Percentiles rank a stretch among this genome's conserved stretches.
Evolutionary conservation across 2,329 filamentous ascomycete species (phyloP).

Genomic region (Myriangium duriaei): DNA sequence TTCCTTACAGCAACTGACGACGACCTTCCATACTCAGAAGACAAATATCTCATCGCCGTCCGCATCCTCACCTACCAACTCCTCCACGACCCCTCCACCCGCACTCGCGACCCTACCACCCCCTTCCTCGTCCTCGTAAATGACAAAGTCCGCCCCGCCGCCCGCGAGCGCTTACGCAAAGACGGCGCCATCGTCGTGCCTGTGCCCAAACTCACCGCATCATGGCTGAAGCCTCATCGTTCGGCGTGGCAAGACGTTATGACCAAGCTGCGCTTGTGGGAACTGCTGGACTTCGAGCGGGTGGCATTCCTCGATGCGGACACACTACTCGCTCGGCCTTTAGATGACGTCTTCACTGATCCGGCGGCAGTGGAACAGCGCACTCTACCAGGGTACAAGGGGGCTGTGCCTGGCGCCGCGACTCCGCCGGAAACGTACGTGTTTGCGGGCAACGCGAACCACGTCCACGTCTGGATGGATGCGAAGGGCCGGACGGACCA

Average conservation of each 20-base stretch:
- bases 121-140: slow-evolving; percentile 21
- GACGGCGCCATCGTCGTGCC: slow-evolving; percentile 19
- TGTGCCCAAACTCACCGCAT: slow-evolving; percentile 17
- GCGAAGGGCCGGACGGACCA: slow-evolving; percentile 18
- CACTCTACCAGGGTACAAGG: slow-evolving; percentile 15
- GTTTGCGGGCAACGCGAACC: slow-evolving; percentile 21
- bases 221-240: slow-evolving; percentile 20
- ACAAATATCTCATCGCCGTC: slow-evolving; percentile 20
- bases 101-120: slow-evolving; percentile 13
- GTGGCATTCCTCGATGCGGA: slow-evolving; percentile 26
- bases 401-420: slow-evolving; percentile 2
- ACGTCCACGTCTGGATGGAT: slow-evolving; percentile 16
- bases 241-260: slow-evolving; percentile 25
- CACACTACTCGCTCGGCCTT: slow-evolving; percentile 17
- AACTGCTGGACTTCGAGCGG: slow-evolving; percentile 26
- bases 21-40: slow-evolving; percentile 15
- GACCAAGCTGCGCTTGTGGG: slow-evolving; percentile 28
- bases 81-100: slow-evolving; percentile 20
- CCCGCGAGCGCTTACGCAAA: slow-evolving; percentile 16
- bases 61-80: slow-evolving; percentile 21
- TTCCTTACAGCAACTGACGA: slow-evolving; percentile 17
- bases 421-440: slow-evolving; percentile 17
- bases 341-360: slow-evolving; percentile 24
- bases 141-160: slow-evolving; percentile 15
- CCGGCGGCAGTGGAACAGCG: slow-evolving; percentile 17